phyloP scores from a whole-genome alignment of 2,329 filamentous ascomycete species.

The Monilinia laxa region DNA sequence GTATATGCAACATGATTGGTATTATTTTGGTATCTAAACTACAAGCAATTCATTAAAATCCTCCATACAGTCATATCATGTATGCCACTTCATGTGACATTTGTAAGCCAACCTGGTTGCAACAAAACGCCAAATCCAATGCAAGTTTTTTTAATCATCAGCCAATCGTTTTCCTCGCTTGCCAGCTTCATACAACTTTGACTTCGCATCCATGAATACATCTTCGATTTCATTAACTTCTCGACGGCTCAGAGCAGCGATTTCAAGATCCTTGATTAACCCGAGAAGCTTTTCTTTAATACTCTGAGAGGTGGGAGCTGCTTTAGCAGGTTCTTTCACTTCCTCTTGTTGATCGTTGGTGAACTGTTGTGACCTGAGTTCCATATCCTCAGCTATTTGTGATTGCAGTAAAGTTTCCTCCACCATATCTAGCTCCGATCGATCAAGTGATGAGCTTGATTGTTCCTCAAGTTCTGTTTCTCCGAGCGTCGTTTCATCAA shows the following conservation, averaged over 20 bases:
- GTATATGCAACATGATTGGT: constrained; percentile 1
- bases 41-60: constrained; percentile 15
- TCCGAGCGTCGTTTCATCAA: constrained; percentile 15
- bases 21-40: constrained; percentile 18
- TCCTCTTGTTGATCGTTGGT: background rate
- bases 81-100: constrained; percentile 9
- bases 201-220: constrained; percentile 74
- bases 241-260: constrained; percentile 58
- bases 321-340: constrained; percentile 2
- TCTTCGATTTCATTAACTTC: constrained; percentile 74
- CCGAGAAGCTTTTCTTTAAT: constrained; percentile 55
- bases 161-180: constrained; percentile 49
- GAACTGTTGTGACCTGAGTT: background rate
- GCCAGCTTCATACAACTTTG: constrained; percentile 70
- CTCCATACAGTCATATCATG: constrained; percentile 20
- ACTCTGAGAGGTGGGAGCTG: constrained; percentile 42
- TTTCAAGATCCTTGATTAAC: constrained; percentile 60
- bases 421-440: constrained; percentile 8
- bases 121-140: constrained; percentile 33
- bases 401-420: constrained; percentile 23
- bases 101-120: background rate
- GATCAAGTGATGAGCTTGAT: constrained; percentile 1
- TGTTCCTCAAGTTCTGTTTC: background rate
- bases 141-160: constrained; percentile 23
- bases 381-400: constrained; percentile 20